These are phyloP conservation scores for Daldinia loculata DNA, from an alignment of 495 filamentous ascomycete genomes.

Conservation along the genomic window DNA sequence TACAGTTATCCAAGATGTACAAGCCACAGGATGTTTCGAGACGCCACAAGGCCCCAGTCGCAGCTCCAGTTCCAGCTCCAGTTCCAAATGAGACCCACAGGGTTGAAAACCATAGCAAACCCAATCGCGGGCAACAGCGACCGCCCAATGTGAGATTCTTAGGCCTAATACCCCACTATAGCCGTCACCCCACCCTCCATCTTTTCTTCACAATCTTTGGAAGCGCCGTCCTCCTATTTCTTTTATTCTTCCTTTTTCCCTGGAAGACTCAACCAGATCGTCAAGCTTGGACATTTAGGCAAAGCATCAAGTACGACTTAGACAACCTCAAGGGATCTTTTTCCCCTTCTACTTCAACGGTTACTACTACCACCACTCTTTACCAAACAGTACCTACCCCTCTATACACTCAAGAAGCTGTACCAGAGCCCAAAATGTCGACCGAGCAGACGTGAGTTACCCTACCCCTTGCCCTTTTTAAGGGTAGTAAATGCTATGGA, in stretches of 20 bases:
- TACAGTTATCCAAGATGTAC: constrained; percentile 25
- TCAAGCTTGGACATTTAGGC: constrained; percentile 41
- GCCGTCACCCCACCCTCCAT: constrained; percentile 45
- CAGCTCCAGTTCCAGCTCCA: background rate
- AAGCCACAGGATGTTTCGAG: constrained; percentile 27
- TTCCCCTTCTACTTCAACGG: constrained; percentile 40
- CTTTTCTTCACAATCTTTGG: constrained; percentile 44
- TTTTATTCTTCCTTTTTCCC: constrained; percentile 45
- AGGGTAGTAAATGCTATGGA: constrained; percentile 1
- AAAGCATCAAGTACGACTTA: constrained; percentile 43
- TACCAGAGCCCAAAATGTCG: constrained; percentile 74
- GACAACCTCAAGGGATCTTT: constrained; percentile 44
- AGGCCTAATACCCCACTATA: constrained; percentile 37
- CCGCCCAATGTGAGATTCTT: constrained; percentile 26
- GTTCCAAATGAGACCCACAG: background rate
- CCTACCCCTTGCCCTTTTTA: background rate
- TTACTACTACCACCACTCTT: constrained; percentile 51
- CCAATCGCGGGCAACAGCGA: constrained; percentile 22
- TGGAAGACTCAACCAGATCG: constrained; percentile 39
- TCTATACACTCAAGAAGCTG: constrained; percentile 31
- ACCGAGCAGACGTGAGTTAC: constrained; percentile 90
- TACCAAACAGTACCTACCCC: constrained; percentile 51
- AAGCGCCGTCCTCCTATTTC: constrained; percentile 41
- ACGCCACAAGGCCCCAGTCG: constrained; percentile 8
- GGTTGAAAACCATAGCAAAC: constrained; percentile 34